These are phyloP conservation scores for Citeromyces matritensis DNA, from an alignment of 805 yeast species.

Conservation along the genomic window DNA sequence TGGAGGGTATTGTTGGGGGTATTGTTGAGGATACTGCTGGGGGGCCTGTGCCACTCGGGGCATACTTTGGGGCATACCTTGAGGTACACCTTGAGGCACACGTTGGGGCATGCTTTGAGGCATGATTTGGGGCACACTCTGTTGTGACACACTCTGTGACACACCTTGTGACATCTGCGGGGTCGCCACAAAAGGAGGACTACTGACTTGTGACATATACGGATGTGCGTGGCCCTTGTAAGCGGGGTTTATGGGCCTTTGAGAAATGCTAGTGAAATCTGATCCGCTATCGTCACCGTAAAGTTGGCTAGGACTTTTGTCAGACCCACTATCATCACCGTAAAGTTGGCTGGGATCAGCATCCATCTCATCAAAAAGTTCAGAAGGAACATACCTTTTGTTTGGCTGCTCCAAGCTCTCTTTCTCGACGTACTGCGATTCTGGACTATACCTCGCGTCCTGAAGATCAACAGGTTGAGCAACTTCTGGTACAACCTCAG, in stretches of 20 bases:
- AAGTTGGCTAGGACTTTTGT: slow-evolving; percentile 8
- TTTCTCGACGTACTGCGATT: background rate
- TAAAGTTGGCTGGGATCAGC: slow-evolving; percentile 5
- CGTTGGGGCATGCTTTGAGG: no score
- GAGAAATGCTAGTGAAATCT: slow-evolving; percentile 68
- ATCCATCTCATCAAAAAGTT: slow-evolving; percentile 5
- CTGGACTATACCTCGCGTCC: background rate
- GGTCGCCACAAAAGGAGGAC: background rate
- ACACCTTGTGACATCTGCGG: slow-evolving; percentile 3
- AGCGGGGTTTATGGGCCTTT: slow-evolving; percentile 51
- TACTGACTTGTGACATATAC: no score
- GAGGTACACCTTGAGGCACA: no score
- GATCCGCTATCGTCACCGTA: slow-evolving; percentile 26
- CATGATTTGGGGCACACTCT: no score
- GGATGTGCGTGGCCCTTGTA: no score
- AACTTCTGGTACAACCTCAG: background rate
- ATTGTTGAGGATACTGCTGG: slow-evolving; percentile 9
- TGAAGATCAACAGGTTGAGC: background rate
- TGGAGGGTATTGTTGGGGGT: slow-evolving; percentile 11
- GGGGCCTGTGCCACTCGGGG: slow-evolving; percentile 5
- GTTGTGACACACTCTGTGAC: no score
- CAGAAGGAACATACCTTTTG: background rate
- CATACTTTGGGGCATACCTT: slow-evolving; percentile 4
- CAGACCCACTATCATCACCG: slow-evolving; percentile 6
- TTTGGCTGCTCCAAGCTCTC: background rate